Conservation (phyloP, 2,329 filamentous ascomycete species). For the Bipolaris gigantea region DNA sequence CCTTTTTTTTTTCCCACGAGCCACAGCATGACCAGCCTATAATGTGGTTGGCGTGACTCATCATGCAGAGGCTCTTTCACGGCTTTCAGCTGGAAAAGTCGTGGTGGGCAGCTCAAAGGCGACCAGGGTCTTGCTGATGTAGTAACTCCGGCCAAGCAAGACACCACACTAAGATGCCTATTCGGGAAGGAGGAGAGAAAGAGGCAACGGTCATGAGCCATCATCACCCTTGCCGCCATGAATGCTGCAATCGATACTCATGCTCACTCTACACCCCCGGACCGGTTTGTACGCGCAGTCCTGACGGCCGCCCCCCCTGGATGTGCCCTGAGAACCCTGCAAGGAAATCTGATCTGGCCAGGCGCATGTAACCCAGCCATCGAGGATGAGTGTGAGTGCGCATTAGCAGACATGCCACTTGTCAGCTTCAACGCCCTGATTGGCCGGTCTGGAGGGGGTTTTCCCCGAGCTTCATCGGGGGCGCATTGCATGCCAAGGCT, state of each 20-base stretch:
- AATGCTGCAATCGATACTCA: neutral
- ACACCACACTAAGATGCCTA: neutral
- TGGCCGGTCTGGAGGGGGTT: neutral
- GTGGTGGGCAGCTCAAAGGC: neutral
- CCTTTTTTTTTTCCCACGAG: neutral
- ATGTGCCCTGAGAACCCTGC: neutral
- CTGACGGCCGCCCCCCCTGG: neutral
- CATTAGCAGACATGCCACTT: neutral
- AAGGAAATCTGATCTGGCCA: neutral
- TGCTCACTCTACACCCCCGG: neutral
- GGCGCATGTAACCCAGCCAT: neutral
- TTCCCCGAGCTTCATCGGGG: neutral
- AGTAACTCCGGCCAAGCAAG: neutral
- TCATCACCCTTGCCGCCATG: neutral
- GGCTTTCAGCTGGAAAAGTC: neutral
- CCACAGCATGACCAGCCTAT: neutral
- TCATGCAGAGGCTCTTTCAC: neutral
- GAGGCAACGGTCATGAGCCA: neutral
- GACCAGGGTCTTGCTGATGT: conserved; percentile 1
- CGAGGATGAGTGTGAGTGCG: neutral
- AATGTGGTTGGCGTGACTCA: neutral
- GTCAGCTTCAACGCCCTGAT: neutral
- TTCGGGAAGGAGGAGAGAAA: neutral
- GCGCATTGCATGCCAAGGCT: conserved; percentile 10
- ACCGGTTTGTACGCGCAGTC: neutral